phyloP scores from a whole-genome alignment of 495 filamentous ascomycete species.

The Cryomyces minteri region DNA sequence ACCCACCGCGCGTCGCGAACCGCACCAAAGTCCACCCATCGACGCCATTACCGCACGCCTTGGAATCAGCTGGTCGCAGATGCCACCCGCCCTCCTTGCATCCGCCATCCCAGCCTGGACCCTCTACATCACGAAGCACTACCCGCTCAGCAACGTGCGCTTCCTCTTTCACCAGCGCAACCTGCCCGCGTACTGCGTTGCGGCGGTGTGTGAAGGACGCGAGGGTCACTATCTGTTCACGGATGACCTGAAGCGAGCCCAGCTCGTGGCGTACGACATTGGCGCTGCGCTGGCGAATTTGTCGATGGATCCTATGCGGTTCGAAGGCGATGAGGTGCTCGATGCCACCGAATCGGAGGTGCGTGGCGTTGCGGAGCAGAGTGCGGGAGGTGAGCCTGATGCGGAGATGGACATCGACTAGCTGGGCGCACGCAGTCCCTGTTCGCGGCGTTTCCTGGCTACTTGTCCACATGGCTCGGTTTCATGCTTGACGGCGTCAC shows the following conservation, averaged over 20 bases:
- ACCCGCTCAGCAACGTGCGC: conserved; percentile 45
- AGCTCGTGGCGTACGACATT: conserved; percentile 2
- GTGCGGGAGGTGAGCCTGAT: too few relatives aligned
- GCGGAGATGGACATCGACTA: too few relatives aligned
- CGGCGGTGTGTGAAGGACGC: conserved; percentile 23
- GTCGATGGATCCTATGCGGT: too few relatives aligned
- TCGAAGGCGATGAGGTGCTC: too few relatives aligned
- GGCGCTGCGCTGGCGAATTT: too few relatives aligned
- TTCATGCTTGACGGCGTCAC: too few relatives aligned
- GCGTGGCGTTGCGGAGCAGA: too few relatives aligned
- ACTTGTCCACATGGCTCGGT: too few relatives aligned
- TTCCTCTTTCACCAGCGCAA: conserved; percentile 63
- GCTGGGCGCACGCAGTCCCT: too few relatives aligned
- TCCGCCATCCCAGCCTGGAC: conserved; percentile 38
- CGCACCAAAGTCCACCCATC: conserved; percentile 37
- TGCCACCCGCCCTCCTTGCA: conserved; percentile 36
- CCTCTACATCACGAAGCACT: conserved; percentile 77
- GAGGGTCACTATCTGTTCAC: conserved; percentile 20
- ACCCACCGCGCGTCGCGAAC: conserved; percentile 17
- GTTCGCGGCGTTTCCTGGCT: too few relatives aligned
- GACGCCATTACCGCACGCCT: conserved; percentile 69
- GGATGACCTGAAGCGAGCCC: conserved; percentile 14
- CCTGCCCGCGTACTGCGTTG: conserved; percentile 59
- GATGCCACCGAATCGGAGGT: too few relatives aligned
- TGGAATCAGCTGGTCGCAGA: conserved; percentile 77